These are phyloP conservation scores for Nevesoporus exiguus DNA, from an alignment of 768 basidiomycete species.

Conservation along the genomic window DNA sequence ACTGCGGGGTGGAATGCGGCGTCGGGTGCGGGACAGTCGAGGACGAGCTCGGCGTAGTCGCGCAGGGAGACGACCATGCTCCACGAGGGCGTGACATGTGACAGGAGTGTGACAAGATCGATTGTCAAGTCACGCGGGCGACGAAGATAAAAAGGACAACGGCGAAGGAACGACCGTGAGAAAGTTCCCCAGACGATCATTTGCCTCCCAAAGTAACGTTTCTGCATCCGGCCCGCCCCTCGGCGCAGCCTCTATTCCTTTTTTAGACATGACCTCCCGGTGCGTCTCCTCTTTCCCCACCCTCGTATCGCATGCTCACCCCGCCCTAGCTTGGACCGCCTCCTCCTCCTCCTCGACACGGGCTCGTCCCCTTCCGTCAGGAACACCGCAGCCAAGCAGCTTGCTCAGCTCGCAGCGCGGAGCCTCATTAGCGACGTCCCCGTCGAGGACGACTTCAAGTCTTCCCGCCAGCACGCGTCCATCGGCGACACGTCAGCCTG, in stretches of 20 bases:
- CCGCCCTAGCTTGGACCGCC: conserved; percentile 81
- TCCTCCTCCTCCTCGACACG: conserved; percentile 92
- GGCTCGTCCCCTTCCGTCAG: conserved; percentile 89
- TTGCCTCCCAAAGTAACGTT: conserved; percentile 41
- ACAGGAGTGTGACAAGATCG: conserved; percentile 34
- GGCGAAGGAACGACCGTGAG: conserved; percentile 40
- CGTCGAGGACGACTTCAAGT: conserved; percentile 75
- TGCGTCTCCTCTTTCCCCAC: conserved; percentile 32
- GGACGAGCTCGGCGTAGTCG: conserved; percentile 17
- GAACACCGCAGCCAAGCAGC: conserved; percentile 93
- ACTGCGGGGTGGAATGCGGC: conserved; percentile 8
- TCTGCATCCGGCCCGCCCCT: conserved; percentile 36
- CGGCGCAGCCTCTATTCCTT: conserved; percentile 53
- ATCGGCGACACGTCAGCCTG: conserved; percentile 73
- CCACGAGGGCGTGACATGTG: conserved; percentile 19
- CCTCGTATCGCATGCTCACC: not conserved
- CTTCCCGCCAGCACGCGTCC: conserved; percentile 51
- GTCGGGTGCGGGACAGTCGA: not conserved
- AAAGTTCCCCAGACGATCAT: conserved; percentile 50
- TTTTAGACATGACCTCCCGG: conserved; percentile 76
- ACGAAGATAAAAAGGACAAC: conserved; percentile 65
- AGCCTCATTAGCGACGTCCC: conserved; percentile 79
- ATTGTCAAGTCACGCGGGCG: conserved; percentile 39
- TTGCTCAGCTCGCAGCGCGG: conserved; percentile 87
- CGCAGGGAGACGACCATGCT: conserved; percentile 1